These are phyloP conservation scores for Blastobotrys apis DNA, from an alignment of 1,139 yeast species.

Conservation along the genomic window DNA sequence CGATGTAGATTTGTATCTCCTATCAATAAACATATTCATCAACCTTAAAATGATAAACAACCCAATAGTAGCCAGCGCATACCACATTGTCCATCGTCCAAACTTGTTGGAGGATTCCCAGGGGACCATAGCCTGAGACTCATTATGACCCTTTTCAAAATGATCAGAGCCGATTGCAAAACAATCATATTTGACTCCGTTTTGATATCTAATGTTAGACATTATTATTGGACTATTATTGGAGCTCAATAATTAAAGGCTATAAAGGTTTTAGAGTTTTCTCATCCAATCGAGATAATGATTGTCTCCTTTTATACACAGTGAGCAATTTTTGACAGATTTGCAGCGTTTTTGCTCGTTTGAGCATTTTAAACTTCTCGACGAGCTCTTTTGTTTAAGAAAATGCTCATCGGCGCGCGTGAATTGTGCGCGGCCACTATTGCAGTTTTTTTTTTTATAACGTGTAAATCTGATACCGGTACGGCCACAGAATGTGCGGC, in stretches of 20 bases:
- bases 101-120: slow-evolving; percentile 43
- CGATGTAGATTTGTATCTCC: slow-evolving; percentile 17
- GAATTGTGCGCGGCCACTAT: too few species aligned
- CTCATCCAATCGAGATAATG: too few species aligned
- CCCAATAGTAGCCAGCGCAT: slow-evolving; percentile 40
- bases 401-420: background rate
- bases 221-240: background rate
- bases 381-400: too few species aligned
- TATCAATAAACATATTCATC: slow-evolving; percentile 40
- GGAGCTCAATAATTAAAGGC: background rate
- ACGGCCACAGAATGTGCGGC: too few species aligned
- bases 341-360: background rate
- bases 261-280: too few species aligned
- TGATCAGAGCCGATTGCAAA: slow-evolving; percentile 23
- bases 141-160: slow-evolving; percentile 30
- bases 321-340: background rate
- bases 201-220: slow-evolving; percentile 2
- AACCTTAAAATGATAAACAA: slow-evolving; percentile 42
- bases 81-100: slow-evolving; percentile 47
- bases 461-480: too few species aligned
- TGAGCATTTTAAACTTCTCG: background rate
- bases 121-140: slow-evolving; percentile 41
- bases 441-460: too few species aligned
- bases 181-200: slow-evolving; percentile 23
- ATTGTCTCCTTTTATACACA: background rate